A percentile compares a stretch with the other conserved stretches of the same genome.
Conservation (phyloP, 179 eudicot genomes). For the Spergularia azorica region DNA sequence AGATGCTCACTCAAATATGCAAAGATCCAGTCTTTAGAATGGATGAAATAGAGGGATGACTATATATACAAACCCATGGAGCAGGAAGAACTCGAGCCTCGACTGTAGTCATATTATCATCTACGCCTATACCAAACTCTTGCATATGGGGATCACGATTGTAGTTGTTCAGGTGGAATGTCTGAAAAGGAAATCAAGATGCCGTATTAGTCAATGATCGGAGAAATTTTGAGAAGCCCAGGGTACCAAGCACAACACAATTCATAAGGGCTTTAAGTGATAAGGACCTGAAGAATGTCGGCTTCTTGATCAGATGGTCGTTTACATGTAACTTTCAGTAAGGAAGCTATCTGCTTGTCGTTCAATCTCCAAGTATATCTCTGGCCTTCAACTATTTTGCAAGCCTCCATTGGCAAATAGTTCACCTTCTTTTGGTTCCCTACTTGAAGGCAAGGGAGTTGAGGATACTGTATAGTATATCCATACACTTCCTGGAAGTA, state of each 20-base stretch:
- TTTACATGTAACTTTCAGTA: slow-evolving; percentile 71
- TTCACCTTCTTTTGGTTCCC: slow-evolving; percentile 80
- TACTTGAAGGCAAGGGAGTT: slow-evolving; percentile 85
- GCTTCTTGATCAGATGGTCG: slow-evolving; percentile 70
- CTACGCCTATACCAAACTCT: slow-evolving; percentile 80
- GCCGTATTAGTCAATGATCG: no score
- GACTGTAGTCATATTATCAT: slow-evolving; percentile 68
- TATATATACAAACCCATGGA: slow-evolving; percentile 65
- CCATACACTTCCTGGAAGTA: slow-evolving; percentile 85
- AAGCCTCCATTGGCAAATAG: slow-evolving; percentile 95
- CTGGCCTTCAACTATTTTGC: slow-evolving; percentile 89
- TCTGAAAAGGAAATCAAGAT: slow-evolving; percentile 42
- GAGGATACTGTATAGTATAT: slow-evolving; percentile 67
- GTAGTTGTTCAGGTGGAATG: slow-evolving; percentile 63
- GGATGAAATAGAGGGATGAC: neutral
- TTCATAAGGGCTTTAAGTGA: neutral
- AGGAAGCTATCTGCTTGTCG: slow-evolving; percentile 78
- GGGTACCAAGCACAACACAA: neutral
- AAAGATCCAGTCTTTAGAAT: neutral
- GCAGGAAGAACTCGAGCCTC: slow-evolving; percentile 95
- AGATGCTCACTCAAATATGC: neutral
- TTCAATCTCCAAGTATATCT: slow-evolving; percentile 73
- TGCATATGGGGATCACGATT: slow-evolving; percentile 66
- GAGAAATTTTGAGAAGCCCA: neutral
- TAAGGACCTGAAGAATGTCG: slow-evolving; percentile 71